phyloP scores from a whole-genome alignment of 169 alveolate species.

The Cryptosporidium ryanae region DNA sequence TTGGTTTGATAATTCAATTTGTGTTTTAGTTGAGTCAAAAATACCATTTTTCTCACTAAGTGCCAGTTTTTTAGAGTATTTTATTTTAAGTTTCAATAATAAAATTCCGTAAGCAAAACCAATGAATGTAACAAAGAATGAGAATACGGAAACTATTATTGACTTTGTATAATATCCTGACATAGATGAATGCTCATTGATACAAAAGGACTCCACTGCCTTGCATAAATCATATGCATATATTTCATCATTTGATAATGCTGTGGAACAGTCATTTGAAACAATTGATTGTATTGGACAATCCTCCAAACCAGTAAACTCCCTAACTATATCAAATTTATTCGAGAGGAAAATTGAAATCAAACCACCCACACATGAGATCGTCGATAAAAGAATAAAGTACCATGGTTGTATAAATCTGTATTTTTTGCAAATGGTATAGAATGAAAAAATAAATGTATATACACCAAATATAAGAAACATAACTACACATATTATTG shows the following conservation, averaged over 20 bases:
- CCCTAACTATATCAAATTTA: conserved; percentile 26
- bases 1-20: conserved; percentile 7
- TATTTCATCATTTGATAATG: conserved; percentile 46
- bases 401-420: conserved; percentile 71
- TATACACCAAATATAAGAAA: conserved; percentile 49
- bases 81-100: conserved; percentile 24
- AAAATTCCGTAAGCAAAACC: conserved; percentile 54
- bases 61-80: conserved; percentile 19
- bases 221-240: conserved; percentile 66
- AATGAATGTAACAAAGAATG: conserved; percentile 28
- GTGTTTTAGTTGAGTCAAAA: background rate
- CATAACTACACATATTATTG: conserved; percentile 59
- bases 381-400: conserved; percentile 24
- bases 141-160: conserved; percentile 35
- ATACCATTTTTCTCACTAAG: conserved; percentile 8
- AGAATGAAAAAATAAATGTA: conserved; percentile 40
- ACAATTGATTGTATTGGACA: conserved; percentile 65
- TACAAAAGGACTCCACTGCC: conserved; percentile 65
- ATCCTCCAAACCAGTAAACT: conserved; percentile 29
- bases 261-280: conserved; percentile 64
- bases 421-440: conserved; percentile 66
- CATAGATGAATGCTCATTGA: conserved; percentile 40
- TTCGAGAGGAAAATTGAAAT: conserved; percentile 59
- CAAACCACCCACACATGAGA: conserved; percentile 62
- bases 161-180: conserved; percentile 38